A percentile compares a stretch with the other conserved stretches of the same genome.
These are phyloP conservation scores for Odonthalia washingtoniensis DNA, from an alignment of 31 red algal species.

Conservation along the genomic window DNA sequence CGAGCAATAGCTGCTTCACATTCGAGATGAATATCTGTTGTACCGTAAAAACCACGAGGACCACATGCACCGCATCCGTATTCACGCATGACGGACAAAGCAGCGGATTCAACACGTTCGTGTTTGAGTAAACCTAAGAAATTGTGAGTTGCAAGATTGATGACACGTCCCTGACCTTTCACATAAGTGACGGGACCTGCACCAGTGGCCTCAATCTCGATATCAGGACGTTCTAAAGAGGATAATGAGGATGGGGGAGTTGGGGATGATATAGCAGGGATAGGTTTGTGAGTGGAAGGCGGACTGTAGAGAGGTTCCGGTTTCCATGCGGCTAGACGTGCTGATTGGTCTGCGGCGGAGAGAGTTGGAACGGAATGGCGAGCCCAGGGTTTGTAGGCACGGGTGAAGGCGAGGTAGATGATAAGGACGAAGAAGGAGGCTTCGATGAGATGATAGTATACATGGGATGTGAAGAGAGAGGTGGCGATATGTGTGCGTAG, in stretches of 20 bases:
- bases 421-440: constrained; percentile 59
- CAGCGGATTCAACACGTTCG: constrained; percentile 53
- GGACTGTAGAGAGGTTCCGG: constrained; percentile 53
- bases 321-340: constrained; percentile 61
- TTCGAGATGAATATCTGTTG: constrained; percentile 81
- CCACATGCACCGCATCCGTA: constrained; percentile 97
- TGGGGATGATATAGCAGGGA: not conserved
- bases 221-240: not conserved
- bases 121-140: constrained; percentile 73
- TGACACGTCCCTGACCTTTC: not conserved
- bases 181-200: not conserved
- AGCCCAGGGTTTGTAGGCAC: constrained; percentile 73
- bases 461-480: constrained; percentile 44
- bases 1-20: constrained; percentile 84
- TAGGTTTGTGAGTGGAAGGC: not conserved
- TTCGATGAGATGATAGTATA: constrained; percentile 66
- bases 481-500: constrained; percentile 28
- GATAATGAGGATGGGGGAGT: not conserved
- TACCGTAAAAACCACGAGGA: constrained; percentile 98
- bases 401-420: constrained; percentile 70
- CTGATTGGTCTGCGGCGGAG: constrained; percentile 34
- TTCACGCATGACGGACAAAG: constrained; percentile 57
- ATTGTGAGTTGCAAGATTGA: constrained; percentile 87
- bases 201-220: constrained; percentile 26
- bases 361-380: constrained; percentile 33